Evolutionary conservation across 805 yeast species (phyloP).

Genomic region (Candida maesae): DNA sequence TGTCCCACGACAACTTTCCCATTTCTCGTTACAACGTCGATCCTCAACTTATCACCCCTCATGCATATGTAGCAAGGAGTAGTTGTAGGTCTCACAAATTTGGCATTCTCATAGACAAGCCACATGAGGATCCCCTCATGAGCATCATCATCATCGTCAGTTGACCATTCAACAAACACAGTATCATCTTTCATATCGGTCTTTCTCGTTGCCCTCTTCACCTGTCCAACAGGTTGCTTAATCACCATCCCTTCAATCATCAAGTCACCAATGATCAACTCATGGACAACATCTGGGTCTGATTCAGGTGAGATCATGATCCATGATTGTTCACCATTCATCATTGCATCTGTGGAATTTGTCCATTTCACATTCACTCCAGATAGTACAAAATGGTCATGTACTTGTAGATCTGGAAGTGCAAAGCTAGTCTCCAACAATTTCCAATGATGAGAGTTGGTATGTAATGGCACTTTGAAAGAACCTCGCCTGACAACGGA

Average conservation of each 20-base stretch:
- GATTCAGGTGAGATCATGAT: conserved; percentile 15
- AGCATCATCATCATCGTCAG: conserved; percentile 15
- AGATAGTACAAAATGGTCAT: conserved; percentile 25
- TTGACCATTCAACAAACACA: conserved; percentile 25
- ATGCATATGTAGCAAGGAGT: conserved; percentile 9
- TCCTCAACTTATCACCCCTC: conserved; percentile 18
- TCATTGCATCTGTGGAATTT: conserved; percentile 10
- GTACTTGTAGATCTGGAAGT: conserved; percentile 20
- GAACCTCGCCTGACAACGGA: conserved; percentile 31
- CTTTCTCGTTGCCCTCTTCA: conserved; percentile 6
- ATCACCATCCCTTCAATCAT: conserved; percentile 13
- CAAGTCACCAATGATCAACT: conserved; percentile 26
- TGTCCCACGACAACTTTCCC: conserved; percentile 19
- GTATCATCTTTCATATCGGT: conserved; percentile 4
- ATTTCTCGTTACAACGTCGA: conserved; percentile 22
- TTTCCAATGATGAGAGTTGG: conserved; percentile 23
- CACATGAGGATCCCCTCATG: no score
- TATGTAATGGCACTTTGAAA: conserved; percentile 29
- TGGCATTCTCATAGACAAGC: conserved; percentile 29
- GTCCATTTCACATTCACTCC: conserved; percentile 11
- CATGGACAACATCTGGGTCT: conserved; percentile 8
- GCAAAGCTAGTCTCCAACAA: conserved; percentile 13
- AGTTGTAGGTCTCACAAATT: conserved; percentile 25
- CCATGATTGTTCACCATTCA: conserved; percentile 24
- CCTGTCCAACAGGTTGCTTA: neutral